phyloP scores from a whole-genome alignment of 352 stramenopile genomes.

The Pythium brassicae region DNA sequence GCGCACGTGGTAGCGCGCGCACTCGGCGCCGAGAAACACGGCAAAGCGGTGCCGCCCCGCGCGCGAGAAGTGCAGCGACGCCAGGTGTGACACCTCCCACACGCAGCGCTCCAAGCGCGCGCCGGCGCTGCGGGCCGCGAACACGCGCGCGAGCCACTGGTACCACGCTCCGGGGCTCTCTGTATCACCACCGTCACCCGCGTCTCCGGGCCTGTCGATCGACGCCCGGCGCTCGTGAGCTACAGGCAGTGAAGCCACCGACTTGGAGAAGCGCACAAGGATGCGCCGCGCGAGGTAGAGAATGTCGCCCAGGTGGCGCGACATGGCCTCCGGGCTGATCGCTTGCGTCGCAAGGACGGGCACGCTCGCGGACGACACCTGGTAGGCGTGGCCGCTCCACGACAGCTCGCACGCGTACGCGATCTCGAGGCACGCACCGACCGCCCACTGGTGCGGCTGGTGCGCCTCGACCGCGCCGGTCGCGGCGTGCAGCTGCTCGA shows the following conservation, averaged over 20 bases:
- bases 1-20: conserved; percentile 53
- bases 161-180: conserved; percentile 41
- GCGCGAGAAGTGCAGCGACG: conserved; percentile 70
- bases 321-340: conserved; percentile 60
- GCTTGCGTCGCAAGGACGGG: conserved; percentile 32
- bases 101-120: conserved; percentile 50
- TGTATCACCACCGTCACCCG: conserved; percentile 1
- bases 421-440: conserved; percentile 71
- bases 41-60: conserved; percentile 71
- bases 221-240: no score
- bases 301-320: conserved; percentile 54
- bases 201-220: no score
- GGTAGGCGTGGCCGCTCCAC: conserved; percentile 63
- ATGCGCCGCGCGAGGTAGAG: conserved; percentile 69
- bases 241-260: not conserved
- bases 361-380: conserved; percentile 47
- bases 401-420: conserved; percentile 71
- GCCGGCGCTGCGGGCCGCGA: conserved; percentile 20
- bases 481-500: conserved; percentile 24
- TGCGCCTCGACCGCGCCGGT: conserved; percentile 25
- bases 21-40: conserved; percentile 71
- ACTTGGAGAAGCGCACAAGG: conserved; percentile 32
- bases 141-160: conserved; percentile 36
- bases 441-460: conserved; percentile 63
- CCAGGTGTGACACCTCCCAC: conserved; percentile 69